Evolutionary conservation across 306 rosid species (phyloP).

Genomic region (Cicer pinnatifidum): DNA sequence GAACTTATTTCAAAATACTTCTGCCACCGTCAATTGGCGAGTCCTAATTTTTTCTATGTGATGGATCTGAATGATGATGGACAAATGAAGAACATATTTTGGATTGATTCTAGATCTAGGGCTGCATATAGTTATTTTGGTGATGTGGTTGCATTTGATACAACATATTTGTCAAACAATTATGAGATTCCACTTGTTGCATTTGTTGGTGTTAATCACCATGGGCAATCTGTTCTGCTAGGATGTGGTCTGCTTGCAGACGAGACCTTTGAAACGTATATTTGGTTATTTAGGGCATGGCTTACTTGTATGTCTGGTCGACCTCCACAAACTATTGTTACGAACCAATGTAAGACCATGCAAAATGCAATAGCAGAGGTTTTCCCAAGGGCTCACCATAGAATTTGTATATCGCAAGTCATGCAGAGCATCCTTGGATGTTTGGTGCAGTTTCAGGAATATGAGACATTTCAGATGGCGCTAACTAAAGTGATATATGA

Average conservation of each 20-base stretch:
- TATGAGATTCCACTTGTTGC: constrained; percentile 80
- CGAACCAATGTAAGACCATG: constrained; percentile 71
- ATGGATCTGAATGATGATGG: constrained; percentile 92
- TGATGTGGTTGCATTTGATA: constrained; percentile 80
- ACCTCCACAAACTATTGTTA: constrained; percentile 86
- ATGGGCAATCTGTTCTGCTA: constrained; percentile 70
- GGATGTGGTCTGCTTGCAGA: constrained; percentile 92
- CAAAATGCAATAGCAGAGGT: constrained; percentile 83
- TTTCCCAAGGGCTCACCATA: constrained; percentile 89
- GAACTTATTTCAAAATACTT: constrained; percentile 66
- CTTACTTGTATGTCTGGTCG: constrained; percentile 91
- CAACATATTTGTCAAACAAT: constrained; percentile 73
- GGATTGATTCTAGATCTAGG: constrained; percentile 90
- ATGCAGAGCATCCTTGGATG: constrained; percentile 73
- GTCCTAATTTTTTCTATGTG: constrained; percentile 85
- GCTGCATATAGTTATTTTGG: constrained; percentile 82
- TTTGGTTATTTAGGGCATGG: constrained; percentile 97
- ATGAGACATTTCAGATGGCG: constrained; percentile 63
- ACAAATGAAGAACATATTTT: constrained; percentile 76
- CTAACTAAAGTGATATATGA: constrained; percentile 60
- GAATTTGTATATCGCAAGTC: constrained; percentile 63
- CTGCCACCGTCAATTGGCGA: constrained; percentile 63
- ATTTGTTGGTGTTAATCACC: constrained; percentile 90
- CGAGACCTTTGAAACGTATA: constrained; percentile 74
- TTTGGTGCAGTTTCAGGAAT: constrained; percentile 66